Conservation (phyloP, 345 rosid genomes). For the Tarenaya hassleriana region DNA sequence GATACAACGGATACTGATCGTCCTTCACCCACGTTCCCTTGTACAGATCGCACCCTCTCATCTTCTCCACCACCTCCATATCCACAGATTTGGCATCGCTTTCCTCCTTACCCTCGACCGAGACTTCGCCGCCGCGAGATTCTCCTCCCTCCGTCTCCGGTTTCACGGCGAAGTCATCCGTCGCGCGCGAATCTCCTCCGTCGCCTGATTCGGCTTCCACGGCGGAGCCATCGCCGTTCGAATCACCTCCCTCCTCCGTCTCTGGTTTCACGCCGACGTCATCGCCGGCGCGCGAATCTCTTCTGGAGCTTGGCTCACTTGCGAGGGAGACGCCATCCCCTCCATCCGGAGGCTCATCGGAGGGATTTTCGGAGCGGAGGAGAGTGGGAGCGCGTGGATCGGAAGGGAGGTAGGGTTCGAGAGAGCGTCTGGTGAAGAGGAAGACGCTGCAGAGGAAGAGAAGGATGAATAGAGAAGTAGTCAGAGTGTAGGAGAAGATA, state of each 20-base stretch:
- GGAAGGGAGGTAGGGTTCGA: conserved; percentile 43
- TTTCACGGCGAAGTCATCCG: not conserved
- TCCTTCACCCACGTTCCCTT: conserved; percentile 73
- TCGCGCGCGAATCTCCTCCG: conserved; percentile 1
- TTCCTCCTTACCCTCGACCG: conserved; percentile 17
- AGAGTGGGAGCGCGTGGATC: conserved; percentile 19
- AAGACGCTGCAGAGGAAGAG: conserved; percentile 44
- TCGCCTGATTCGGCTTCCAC: conserved; percentile 1
- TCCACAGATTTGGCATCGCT: conserved; percentile 21
- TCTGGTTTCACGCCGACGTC: conserved; percentile 4
- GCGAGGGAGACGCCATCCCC: not conserved
- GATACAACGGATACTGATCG: conserved; percentile 55
- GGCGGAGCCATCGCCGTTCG: not conserved
- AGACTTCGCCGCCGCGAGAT: conserved; percentile 10
- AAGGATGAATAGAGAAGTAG: conserved; percentile 32
- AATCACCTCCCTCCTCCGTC: not conserved
- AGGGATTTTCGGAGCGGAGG: conserved; percentile 13
- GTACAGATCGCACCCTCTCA: conserved; percentile 64
- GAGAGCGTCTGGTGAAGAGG: conserved; percentile 43
- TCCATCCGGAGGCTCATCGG: conserved; percentile 3
- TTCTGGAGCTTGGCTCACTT: conserved; percentile 1
- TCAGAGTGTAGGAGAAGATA: conserved; percentile 28
- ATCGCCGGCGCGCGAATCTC: conserved; percentile 5
- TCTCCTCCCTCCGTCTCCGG: conserved; percentile 20
- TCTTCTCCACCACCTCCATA: conserved; percentile 23